Evolutionary conservation across 176 grass and related monocot genomes (phyloP), one percentile per base, ranked within the genome.

Genomic region (Microstegium vimineum): DNA sequence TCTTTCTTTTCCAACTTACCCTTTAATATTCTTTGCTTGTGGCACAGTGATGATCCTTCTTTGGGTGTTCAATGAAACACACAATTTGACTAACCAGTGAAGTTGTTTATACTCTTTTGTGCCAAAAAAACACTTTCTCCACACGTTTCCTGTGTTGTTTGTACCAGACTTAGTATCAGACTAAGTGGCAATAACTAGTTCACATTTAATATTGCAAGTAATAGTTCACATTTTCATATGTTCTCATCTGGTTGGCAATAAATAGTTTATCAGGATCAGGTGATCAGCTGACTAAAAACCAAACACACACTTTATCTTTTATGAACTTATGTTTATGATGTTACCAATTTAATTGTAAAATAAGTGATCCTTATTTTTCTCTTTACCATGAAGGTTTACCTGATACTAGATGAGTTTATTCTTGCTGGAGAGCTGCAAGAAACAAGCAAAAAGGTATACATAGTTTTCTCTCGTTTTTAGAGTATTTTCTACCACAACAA

Each of bases 361-460:
- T 22, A 54, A 33, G 4, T 1, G 20, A 12, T 74, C 5, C 46
- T 75, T 75, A 4, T 23, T 26, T 60, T 76, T 60, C 22, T 60
- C 9, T 78, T 47, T 75, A 30, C 52, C 33, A 10, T 85, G 32
- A 77, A 97, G 94, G 94, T 97, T 27, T 97, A 97, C 77, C 86
- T 97, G 43, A 97, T 97, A 87, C 69, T 97, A 81, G 94, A 97
- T 75, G 94, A 97, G 41, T 97, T 97, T 83, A 94, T 97, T 88
- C 94, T 97, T 80, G 94, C 94, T 66, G 94, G 94, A 45, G 94
- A 97, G 64, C 81, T 97, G 72, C 94, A 97, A 94, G 94, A 97
- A 84, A 97, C 92, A 84, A 97, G 94, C 83, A 97, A 97, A 81
- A 97, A 63, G 87, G 92, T 97, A 90, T 54, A 13, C 28, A 22